Evolutionary conservation across 805 yeast species (phyloP).

Genomic region (Saturnispora ahearnii): DNA sequence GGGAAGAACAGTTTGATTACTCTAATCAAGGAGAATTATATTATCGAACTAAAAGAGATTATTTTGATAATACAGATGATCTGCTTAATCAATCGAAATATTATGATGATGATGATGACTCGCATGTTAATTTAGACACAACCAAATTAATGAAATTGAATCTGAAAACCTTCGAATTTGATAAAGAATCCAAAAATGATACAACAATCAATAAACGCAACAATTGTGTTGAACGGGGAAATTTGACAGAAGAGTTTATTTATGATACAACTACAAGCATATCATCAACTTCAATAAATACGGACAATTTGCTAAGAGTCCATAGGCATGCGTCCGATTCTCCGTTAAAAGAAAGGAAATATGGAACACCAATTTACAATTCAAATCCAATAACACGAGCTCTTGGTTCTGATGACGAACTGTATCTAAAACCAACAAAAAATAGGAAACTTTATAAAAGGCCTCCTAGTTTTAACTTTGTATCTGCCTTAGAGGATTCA

Average conservation of each 20-base stretch:
- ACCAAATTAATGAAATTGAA: constrained; percentile 4
- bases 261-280: background rate
- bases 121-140: background rate
- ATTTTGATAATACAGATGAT: background rate
- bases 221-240: background rate
- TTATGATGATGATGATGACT: background rate
- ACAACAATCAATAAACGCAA: background rate
- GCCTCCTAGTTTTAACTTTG: background rate
- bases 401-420: constrained; percentile 6
- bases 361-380: constrained; percentile 4
- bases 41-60: background rate
- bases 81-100: background rate
- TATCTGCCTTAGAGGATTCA: background rate
- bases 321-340: background rate
- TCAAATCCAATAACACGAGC: constrained; percentile 3
- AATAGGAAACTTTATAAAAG: no score
- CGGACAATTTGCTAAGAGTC: background rate
- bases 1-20: background rate
- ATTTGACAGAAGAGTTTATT: background rate
- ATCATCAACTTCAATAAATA: background rate
- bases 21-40: background rate
- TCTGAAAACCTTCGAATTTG: constrained; percentile 5
- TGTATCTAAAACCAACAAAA: background rate
- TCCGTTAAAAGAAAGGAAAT: background rate
- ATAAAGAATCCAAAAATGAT: background rate